Percentiles rank a stretch among this genome's conserved stretches.
Evolutionary conservation across 345 rosid genomes (phyloP).

Genomic region (Salix viminalis): DNA sequence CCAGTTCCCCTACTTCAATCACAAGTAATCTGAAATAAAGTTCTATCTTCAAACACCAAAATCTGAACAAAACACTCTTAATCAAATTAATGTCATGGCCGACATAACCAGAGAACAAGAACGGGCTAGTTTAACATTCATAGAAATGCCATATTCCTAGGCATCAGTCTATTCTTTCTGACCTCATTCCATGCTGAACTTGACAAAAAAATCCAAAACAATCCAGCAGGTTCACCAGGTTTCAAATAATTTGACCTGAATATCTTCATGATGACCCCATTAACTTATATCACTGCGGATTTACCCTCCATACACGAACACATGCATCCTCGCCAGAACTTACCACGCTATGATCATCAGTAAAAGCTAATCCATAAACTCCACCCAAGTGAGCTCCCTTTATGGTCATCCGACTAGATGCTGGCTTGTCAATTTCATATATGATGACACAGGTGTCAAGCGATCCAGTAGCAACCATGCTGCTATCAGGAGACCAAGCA

Average conservation of each 20-base stretch:
- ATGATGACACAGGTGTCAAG: slow-evolving; percentile 75
- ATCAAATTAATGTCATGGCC: neutral
- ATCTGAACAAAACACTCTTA: neutral
- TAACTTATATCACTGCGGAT: slow-evolving; percentile 2
- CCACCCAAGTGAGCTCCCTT: slow-evolving; percentile 91
- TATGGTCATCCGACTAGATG: slow-evolving; percentile 61
- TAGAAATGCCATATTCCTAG: neutral
- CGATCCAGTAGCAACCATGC: slow-evolving; percentile 77
- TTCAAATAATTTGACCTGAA: neutral
- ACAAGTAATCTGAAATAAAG: neutral
- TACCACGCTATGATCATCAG: slow-evolving; percentile 51
- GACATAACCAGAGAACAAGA: neutral
- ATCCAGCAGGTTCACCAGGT: neutral
- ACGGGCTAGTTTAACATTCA: neutral
- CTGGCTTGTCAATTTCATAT: slow-evolving; percentile 73
- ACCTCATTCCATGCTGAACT: neutral
- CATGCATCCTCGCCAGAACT: slow-evolving; percentile 98
- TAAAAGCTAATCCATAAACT: slow-evolving; percentile 77
- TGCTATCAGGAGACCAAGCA: slow-evolving; percentile 84
- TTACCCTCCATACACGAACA: slow-evolving; percentile 61
- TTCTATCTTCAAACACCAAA: neutral
- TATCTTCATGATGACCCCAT: neutral
- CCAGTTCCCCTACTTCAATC: neutral
- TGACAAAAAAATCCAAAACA: slow-evolving; percentile 2
- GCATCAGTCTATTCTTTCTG: neutral